A percentile compares a stretch with the other conserved stretches of the same genome.
phyloP scores from a whole-genome alignment of 2,329 filamentous ascomycete genomes.

The Cladorrhinum sp. region DNA sequence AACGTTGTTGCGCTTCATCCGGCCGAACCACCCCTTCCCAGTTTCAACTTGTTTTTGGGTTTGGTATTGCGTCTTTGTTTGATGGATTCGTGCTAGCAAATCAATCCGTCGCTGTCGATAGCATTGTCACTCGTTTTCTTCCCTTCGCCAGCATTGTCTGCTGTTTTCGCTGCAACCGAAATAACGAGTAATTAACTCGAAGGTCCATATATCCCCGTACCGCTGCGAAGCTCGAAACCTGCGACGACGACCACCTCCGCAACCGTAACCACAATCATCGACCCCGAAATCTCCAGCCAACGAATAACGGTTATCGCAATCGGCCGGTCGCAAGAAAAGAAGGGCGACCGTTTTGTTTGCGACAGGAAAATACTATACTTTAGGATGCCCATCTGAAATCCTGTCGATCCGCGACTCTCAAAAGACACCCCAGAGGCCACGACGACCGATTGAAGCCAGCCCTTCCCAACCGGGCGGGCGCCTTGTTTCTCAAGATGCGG shows the following conservation, averaged over 20 bases:
- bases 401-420: background rate
- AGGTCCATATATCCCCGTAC: background rate
- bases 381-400: slow-evolving; percentile 6
- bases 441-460: slow-evolving; percentile 7
- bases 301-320: background rate
- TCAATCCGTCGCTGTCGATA: background rate
- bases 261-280: background rate
- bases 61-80: background rate
- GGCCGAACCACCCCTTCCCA: background rate
- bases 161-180: background rate
- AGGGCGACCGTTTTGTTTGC: slow-evolving; percentile 5
- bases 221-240: background rate
- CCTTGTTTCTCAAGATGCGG: slow-evolving; percentile 41
- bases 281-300: background rate
- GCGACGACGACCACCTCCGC: background rate
- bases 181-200: background rate
- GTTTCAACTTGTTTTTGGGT: background rate
- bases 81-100: slow-evolving; percentile 1
- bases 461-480: slow-evolving; percentile 7
- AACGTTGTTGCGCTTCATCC: background rate
- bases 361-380: background rate
- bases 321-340: background rate
- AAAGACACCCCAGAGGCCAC: background rate
- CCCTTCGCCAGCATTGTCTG: background rate
- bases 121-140: slow-evolving; percentile 6